These are phyloP conservation scores for Suillus fuscotomentosus DNA, from an alignment of 768 basidiomycete genomes.

Conservation along the genomic window DNA sequence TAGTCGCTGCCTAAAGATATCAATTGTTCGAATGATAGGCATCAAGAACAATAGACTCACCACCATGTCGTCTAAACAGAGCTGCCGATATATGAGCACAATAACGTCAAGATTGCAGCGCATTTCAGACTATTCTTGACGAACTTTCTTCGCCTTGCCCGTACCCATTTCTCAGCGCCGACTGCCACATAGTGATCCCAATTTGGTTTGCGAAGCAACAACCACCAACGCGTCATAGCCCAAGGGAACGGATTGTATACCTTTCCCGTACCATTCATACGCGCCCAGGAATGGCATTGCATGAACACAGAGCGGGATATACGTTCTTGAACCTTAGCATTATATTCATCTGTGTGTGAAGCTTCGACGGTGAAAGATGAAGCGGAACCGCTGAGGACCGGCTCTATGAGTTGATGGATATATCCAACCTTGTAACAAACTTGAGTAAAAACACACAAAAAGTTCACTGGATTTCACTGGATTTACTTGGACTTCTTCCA, in stretches of 20 bases:
- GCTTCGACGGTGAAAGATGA: slow-evolving; percentile 22
- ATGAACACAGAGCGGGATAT: slow-evolving; percentile 22
- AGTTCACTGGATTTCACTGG: background rate
- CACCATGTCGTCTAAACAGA: background rate
- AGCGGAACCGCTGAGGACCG: slow-evolving; percentile 23
- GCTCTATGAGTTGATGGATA: slow-evolving; percentile 27
- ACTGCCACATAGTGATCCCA: slow-evolving; percentile 36
- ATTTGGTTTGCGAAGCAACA: slow-evolving; percentile 32
- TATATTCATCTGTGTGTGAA: slow-evolving; percentile 25
- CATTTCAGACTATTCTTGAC: slow-evolving; percentile 6
- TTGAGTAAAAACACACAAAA: background rate
- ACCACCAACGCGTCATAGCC: slow-evolving; percentile 30
- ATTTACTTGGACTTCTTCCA: slow-evolving; percentile 30
- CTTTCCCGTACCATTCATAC: slow-evolving; percentile 35
- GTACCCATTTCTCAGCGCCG: slow-evolving; percentile 38
- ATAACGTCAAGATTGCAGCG: slow-evolving; percentile 4
- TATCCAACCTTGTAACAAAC: slow-evolving; percentile 23
- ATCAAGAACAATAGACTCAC: background rate
- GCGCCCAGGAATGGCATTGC: slow-evolving; percentile 43
- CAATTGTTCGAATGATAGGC: background rate
- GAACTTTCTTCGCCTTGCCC: slow-evolving; percentile 7
- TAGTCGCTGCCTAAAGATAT: background rate
- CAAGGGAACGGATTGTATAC: slow-evolving; percentile 41
- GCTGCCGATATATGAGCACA: slow-evolving; percentile 10
- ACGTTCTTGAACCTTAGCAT: slow-evolving; percentile 18